phyloP scores from a whole-genome alignment of 345 rosid genomes.

The Luvunga scandens region DNA sequence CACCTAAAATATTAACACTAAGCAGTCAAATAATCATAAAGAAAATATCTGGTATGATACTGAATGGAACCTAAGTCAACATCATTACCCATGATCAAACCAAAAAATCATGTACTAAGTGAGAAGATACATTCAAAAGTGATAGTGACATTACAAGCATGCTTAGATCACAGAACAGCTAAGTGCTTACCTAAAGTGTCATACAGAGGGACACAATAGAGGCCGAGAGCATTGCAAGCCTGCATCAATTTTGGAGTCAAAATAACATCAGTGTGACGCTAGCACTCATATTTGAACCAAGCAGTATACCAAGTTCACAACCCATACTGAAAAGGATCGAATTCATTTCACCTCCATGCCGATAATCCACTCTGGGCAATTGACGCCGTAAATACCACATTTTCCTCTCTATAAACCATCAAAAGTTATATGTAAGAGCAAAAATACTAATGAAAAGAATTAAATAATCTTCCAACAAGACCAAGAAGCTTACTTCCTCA shows the following conservation, averaged over 20 bases:
- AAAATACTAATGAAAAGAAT: not conserved
- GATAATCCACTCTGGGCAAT: conserved; percentile 85
- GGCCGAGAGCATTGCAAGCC: conserved; percentile 99
- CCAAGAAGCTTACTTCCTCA: conserved; percentile 50
- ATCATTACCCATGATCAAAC: not conserved
- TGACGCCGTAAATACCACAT: conserved; percentile 95
- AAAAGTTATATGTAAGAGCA: not conserved
- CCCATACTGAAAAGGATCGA: not conserved
- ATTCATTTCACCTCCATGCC: conserved; percentile 86
- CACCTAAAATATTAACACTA: conserved; percentile 50
- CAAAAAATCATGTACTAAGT: not conserved
- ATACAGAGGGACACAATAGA: conserved; percentile 91
- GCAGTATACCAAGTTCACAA: not conserved
- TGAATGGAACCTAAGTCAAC: not conserved
- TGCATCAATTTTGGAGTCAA: conserved; percentile 33
- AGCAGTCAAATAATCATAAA: conserved; percentile 14
- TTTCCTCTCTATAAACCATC: conserved; percentile 53
- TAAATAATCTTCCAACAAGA: not conserved
- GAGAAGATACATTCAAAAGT: not conserved
- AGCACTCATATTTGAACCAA: not conserved
- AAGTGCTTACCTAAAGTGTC: conserved; percentile 82
- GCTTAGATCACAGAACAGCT: not conserved
- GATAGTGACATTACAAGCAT: not conserved
- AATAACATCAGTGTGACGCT: conserved; percentile 1
- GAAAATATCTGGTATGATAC: not conserved